phyloP scores from a whole-genome alignment of 495 filamentous ascomycete species.

The Lasiosphaeris hirsuta region DNA sequence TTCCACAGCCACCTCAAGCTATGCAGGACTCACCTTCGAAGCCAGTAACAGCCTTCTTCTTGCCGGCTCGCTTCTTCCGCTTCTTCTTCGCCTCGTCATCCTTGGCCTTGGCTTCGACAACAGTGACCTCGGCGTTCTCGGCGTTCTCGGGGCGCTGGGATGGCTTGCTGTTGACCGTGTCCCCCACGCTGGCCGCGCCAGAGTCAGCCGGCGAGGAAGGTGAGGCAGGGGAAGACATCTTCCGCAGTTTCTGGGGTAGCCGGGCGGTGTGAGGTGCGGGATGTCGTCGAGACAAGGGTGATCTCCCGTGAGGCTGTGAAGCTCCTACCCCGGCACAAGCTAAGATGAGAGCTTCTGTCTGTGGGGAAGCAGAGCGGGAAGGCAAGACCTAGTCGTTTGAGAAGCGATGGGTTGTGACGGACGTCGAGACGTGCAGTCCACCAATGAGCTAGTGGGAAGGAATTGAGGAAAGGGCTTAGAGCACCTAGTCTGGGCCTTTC shows the following conservation, averaged over 20 bases:
- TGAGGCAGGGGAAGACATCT: conserved; percentile 7
- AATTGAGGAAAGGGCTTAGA: not conserved
- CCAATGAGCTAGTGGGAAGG: not conserved
- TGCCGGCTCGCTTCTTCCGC: conserved; percentile 26
- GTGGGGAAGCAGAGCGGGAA: not conserved
- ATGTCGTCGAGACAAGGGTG: not conserved
- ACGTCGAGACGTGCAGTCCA: not conserved
- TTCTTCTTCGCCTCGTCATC: conserved; percentile 28
- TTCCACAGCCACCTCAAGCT: conserved; percentile 1
- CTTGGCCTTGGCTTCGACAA: not conserved
- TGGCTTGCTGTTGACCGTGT: not conserved
- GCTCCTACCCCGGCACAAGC: not conserved
- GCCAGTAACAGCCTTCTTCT: conserved; percentile 39
- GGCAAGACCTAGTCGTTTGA: not conserved
- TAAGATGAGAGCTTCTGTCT: not conserved
- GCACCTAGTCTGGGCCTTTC: not conserved
- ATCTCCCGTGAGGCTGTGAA: conserved; percentile 16
- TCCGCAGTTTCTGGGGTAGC: not conserved
- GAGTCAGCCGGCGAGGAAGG: not conserved
- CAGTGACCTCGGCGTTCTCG: not conserved
- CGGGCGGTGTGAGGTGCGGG: not conserved
- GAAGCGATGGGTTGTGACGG: not conserved
- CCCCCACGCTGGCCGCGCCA: not conserved
- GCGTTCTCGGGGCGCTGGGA: not conserved
- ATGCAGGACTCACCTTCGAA: conserved; percentile 39